These are phyloP conservation scores for Avicennia marina DNA, from an alignment of 257 asterid species.

Conservation along the genomic window DNA sequence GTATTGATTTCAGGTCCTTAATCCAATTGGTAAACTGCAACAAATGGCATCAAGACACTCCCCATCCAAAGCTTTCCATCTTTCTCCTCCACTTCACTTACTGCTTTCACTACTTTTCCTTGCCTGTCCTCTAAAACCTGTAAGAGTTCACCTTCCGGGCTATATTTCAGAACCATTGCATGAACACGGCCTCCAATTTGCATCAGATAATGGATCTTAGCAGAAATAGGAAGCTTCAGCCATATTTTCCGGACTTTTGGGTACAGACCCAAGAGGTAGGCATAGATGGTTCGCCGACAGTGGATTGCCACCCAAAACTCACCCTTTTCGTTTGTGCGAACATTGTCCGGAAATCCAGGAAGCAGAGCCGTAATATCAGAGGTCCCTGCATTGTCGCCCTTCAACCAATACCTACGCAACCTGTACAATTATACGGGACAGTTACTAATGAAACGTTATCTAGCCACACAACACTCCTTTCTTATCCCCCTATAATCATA, in stretches of 20 bases:
- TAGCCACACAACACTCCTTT: no score
- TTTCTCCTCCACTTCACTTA: constrained; percentile 86
- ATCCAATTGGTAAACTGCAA: neutral
- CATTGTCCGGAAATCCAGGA: constrained; percentile 83
- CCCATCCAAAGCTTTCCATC: constrained; percentile 96
- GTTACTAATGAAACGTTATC: no score
- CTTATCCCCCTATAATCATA: no score
- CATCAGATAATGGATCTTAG: constrained; percentile 55
- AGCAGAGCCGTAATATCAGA: constrained; percentile 62
- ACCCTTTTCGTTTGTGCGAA: constrained; percentile 67
- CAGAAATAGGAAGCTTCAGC: constrained; percentile 76
- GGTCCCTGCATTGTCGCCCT: constrained; percentile 73
- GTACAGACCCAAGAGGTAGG: constrained; percentile 44
- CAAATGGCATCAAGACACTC: constrained; percentile 74
- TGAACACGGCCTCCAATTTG: constrained; percentile 77
- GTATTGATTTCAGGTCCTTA: no score
- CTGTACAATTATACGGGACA: constrained; percentile 22
- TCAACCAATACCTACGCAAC: constrained; percentile 76
- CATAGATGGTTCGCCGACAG: constrained; percentile 55
- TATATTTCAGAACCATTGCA: constrained; percentile 58
- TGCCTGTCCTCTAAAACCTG: constrained; percentile 64
- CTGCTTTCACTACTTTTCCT: constrained; percentile 81
- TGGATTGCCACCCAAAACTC: constrained; percentile 94
- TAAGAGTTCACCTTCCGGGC: constrained; percentile 73
- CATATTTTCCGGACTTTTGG: constrained; percentile 44